Conservation (phyloP, 805 yeast species). For the Candida vartiovaarae region DNA sequence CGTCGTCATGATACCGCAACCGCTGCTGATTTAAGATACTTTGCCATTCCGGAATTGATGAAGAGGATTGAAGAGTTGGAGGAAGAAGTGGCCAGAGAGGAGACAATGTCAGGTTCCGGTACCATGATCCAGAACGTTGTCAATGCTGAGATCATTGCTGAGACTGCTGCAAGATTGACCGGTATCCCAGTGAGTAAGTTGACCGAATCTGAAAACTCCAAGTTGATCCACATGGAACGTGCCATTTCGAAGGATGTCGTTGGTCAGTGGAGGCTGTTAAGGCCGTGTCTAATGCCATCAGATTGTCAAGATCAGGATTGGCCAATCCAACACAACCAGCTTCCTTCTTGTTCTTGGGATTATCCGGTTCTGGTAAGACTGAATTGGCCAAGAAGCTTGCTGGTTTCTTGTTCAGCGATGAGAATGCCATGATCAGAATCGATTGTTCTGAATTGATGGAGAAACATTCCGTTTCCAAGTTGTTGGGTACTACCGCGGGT, state of each 20-base stretch:
- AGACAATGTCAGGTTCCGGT: conserved; percentile 48
- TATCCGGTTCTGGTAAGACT: conserved; percentile 97
- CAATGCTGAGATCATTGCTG: conserved; percentile 88
- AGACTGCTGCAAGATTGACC: conserved; percentile 92
- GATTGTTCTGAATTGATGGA: conserved; percentile 96
- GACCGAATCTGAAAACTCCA: conserved; percentile 91
- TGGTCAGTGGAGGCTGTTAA: conserved; percentile 97
- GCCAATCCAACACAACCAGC: conserved; percentile 97
- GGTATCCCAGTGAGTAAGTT: conserved; percentile 95
- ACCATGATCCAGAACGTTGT: conserved; percentile 83
- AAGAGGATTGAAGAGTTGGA: conserved; percentile 72
- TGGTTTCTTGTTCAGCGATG: conserved; percentile 92
- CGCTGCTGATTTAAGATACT: conserved; percentile 93
- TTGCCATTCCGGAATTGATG: conserved; percentile 91
- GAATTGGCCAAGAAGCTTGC: conserved; percentile 96
- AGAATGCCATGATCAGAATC: conserved; percentile 92
- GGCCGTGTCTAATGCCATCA: conserved; percentile 92
- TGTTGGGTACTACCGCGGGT: conserved; percentile 97
- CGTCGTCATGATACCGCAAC: conserved; percentile 92
- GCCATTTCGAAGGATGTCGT: conserved; percentile 79
- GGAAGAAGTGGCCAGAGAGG: conserved; percentile 69
- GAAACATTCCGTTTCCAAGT: conserved; percentile 91
- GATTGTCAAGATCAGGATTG: conserved; percentile 89
- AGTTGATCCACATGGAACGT: conserved; percentile 90
- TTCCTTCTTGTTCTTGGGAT: conserved; percentile 87